Base-by-base conservation (phyloP, 2,329 filamentous ascomycete species). In the Canariomyces notabilis region DNA sequence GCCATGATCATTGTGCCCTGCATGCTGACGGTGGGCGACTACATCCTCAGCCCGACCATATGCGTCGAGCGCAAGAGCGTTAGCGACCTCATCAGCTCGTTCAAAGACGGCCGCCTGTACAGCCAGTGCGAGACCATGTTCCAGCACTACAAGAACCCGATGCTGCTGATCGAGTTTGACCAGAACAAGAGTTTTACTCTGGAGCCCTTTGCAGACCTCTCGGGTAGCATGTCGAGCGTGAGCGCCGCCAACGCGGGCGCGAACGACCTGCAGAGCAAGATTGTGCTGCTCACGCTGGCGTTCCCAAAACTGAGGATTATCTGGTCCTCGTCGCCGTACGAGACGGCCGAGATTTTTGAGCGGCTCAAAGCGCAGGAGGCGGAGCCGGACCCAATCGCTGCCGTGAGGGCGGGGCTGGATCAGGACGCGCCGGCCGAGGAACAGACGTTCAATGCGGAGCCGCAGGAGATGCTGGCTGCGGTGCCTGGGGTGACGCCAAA, bases 161-260 rank as follows among this genome's bases (percentile, higher is more conserved):
- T 97, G 79, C 80, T 98, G 6, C 79, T 98, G 36, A 97, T 98
- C 61, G 93, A 98, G 66, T 98, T 98, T 64, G 90, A 96, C 64
- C 87, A 95, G 63, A 91, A 95, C 70, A 96, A 95, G 65, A 91
- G 88, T 4, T 98, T 98, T 66, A 97, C 90, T 0, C 82, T 98
- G 14, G 93, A 91, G 64, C 85, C 86, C 0, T 77, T 89, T 58
- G 83, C 83, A 39, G 83, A 86, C 66, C 59, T 84, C 43, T 75
- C 76, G 7, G 74, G 79, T n/a, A 80, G 76, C 44, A 65, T 83
- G 8, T 75, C 71, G 46, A 79, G 83, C 51, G 76, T 85, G 39
- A 80, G 81, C 43, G 76, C 83, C 0, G 72, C 74, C 38, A 68
- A 72, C 51, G 65, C 70, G 33, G 57, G 58, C 8, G 69, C 70